Evolutionary conservation across 192 early-diverging fungal genomes (phyloP).

Genomic region (Dispira parvispora): DNA sequence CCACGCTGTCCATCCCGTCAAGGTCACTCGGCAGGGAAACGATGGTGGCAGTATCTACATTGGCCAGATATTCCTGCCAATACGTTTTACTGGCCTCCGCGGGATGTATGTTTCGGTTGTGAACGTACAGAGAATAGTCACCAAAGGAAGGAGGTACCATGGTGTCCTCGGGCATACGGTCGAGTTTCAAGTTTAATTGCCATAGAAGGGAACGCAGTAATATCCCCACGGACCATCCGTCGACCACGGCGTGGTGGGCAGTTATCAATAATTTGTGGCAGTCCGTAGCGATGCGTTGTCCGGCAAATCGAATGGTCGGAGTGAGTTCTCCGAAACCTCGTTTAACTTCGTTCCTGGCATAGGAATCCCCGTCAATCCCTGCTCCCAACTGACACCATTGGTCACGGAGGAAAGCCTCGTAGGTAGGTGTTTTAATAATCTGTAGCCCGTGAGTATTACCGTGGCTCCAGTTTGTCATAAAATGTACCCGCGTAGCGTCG

Average conservation of each 20-base stretch:
- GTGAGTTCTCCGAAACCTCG: not conserved
- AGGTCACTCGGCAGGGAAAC: not conserved
- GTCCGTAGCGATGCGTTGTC: not conserved
- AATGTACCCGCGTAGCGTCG: not conserved
- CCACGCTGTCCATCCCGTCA: not conserved
- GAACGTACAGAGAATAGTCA: not conserved
- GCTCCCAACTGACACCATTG: not conserved
- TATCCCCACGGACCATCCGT: not conserved
- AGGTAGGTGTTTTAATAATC: not conserved
- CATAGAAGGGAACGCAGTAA: not conserved
- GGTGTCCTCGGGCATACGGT: not conserved
- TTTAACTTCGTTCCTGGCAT: not conserved
- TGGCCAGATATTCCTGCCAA: constrained; percentile 1
- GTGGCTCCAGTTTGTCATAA: not conserved
- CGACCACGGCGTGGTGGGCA: not conserved
- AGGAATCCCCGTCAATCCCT: not conserved
- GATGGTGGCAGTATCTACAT: not conserved
- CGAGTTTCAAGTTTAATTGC: not conserved
- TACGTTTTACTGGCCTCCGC: not conserved
- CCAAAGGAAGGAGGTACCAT: not conserved
- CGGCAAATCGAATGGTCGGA: not conserved
- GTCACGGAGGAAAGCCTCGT: not conserved
- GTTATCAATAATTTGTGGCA: not conserved
- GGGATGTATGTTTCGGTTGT: not conserved
- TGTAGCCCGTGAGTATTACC: not conserved